Evolutionary conservation across 2,329 filamentous ascomycete genomes (phyloP), one percentile per base, ranked within the genome.

Genomic region (Ophiostoma fasciatum): DNA sequence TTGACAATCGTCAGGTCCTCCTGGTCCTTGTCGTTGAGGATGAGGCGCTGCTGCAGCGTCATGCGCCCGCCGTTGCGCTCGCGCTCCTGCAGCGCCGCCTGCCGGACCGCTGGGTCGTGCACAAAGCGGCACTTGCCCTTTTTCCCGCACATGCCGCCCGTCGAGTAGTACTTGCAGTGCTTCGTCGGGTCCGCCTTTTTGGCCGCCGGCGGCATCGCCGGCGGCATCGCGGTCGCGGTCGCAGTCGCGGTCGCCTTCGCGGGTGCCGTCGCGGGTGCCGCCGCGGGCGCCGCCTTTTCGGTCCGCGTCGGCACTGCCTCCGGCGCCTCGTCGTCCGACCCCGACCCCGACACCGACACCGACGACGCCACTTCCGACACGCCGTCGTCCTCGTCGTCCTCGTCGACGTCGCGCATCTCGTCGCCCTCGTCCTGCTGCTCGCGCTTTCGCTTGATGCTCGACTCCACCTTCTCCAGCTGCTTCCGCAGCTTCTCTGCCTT

Each of bases 51-150:
- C 53, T 74, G 68, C 37, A 78, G 65, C 5, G 74, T 78, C 56
- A 78, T 66, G 34, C 70, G 68, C 31, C 74, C 74, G 41, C 74
- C 71, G 46, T 78, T 78, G 48, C 65, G 63, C 47, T 74, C 72
- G 40, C 73, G 68, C 51, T 78, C 74, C 48, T 65, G 68, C 33
- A 78, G 61, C 39, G 74, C 74, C 45, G 70, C 70, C 48, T 74
- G 71, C 46, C 74, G 65, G 39, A 75, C 68, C 43, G 68, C 66
- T 14, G 67, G 64, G 51, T 79, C 74, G 53, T 79, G 74, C 44
- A 77, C 71, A 57, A 79, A 79, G 58, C 74, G 74, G 62, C 74
- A 79, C 72, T 78, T 78, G 71, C 72, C 71, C 67, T 77, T 77
- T 65, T 79, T 79, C 35, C 74, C 74, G 56, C 74, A 79, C 39